phyloP scores from a whole-genome alignment of 805 yeast genomes.

The Candida maltosa region DNA sequence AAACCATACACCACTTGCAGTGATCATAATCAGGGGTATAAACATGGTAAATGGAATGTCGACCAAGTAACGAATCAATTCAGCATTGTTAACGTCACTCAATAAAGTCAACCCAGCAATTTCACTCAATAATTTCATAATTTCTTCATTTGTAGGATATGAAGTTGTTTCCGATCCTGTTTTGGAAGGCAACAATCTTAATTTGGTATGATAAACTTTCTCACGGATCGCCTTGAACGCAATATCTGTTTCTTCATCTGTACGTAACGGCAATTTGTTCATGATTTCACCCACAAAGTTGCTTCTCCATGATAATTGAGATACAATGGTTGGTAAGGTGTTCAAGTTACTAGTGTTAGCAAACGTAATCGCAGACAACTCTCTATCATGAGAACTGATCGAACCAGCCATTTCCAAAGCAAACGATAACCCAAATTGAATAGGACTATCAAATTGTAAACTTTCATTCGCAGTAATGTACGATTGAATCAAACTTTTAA shows the following conservation, averaged over 20 bases:
- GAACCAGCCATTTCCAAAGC: slow-evolving; percentile 86
- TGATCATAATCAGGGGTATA: slow-evolving; percentile 54
- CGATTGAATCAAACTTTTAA: slow-evolving; percentile 73
- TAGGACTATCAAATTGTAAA: slow-evolving; percentile 19
- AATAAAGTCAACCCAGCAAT: slow-evolving; percentile 35
- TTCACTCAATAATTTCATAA: slow-evolving; percentile 44
- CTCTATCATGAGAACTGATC: slow-evolving; percentile 64
- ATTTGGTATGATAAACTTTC: slow-evolving; percentile 18
- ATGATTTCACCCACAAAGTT: slow-evolving; percentile 32
- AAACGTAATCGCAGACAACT: slow-evolving; percentile 48
- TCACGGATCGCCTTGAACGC: slow-evolving; percentile 25
- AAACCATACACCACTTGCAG: slow-evolving; percentile 78
- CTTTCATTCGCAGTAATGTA: slow-evolving; percentile 55
- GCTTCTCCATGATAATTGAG: slow-evolving; percentile 74
- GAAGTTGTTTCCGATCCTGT: background rate
- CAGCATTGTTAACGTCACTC: slow-evolving; percentile 39
- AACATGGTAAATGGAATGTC: slow-evolving; percentile 70
- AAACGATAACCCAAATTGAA: slow-evolving; percentile 82
- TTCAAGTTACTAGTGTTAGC: slow-evolving; percentile 38
- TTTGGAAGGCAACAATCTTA: slow-evolving; percentile 7
- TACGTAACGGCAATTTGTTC: slow-evolving; percentile 17
- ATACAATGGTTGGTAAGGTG: slow-evolving; percentile 68
- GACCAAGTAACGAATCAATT: slow-evolving; percentile 49
- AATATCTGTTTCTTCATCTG: slow-evolving; percentile 20
- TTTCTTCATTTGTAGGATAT: slow-evolving; percentile 15